Evolutionary conservation across 2,329 filamentous ascomycete species (phyloP), one percentile per base, ranked within the genome.

Genomic region (Zymoseptoria passerinii): DNA sequence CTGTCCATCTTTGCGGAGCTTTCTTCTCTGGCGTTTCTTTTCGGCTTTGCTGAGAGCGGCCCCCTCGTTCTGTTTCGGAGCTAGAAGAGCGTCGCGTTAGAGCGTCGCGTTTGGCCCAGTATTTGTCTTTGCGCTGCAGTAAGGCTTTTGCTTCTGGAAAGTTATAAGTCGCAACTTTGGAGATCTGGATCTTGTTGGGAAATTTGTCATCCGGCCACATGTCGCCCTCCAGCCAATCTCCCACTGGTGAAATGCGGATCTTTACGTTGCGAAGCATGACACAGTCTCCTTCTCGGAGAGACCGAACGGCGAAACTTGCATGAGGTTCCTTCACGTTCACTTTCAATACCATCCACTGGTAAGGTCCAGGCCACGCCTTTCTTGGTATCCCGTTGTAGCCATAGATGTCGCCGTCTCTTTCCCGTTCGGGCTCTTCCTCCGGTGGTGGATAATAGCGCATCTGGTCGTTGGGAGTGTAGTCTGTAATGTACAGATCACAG

Each of bases 291-390:
- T 75, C 71, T 1, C 77, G 74, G 27, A 94, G 74, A 6, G 82
- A 71, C 0, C 78, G 68, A 16, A 77, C 78, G n/a, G 86, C 80
- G 62, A 76, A 83, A 1, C 70, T 66, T 1, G 84, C 83, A 70
- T 96, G 88, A 0, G 82, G 82, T 13, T 86, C 83, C 71, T 79
- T 95, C 28, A 88, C 79, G 28, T 84, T 87, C 23, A 96, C 74
- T 65, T 86, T 84, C 55, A 96, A 77, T 1, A 85, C 86, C 68
- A 82, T 77, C 67, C 85, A 84, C 1, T 91, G 92, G 64, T 77
- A 86, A 0, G 92, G 92, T 0, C 91, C 90, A 1, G 77, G 75
- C 88, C 89, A 95, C n/a, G 73, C 70, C 48, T 72, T 73, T 19
- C 70, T 70, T 53, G 58, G 66, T 68, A 50, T 40, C 54, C 60